Base-by-base conservation (phyloP, 202 grass and related monocot genomes). In the Panicum hallii region DNA sequence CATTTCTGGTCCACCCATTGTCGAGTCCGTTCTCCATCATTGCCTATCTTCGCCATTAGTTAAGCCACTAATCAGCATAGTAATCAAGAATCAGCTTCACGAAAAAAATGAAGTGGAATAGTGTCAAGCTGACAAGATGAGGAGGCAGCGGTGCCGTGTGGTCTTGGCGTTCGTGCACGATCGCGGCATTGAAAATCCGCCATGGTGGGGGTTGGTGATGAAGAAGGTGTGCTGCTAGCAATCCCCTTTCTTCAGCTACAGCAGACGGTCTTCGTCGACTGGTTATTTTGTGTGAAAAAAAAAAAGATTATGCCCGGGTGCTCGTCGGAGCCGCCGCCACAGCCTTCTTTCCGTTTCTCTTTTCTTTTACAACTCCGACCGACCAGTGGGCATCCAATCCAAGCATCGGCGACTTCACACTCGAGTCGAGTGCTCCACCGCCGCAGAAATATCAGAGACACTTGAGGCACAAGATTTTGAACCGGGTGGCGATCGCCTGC, bases 391-490 rank as follows among this genome's bases (percentile, higher is more conserved):
- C 54, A 61, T 48, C 23, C 48, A 52, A 11, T 56, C 58, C 11
- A 13, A 6, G 7, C 52, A n/a, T 44, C 46, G 19, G 36, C 53
- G 84, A 65, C 30, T 71, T 42, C 54, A 19, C 57, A 22, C 20
- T 46, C 2, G 1, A 9, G 17, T 9, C 2, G 3, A 13, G 17
- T 9, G 58, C 9, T 57, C 6, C 67, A 10, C 26, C 14, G n/a
- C 11, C 54, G 12, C 55, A 58, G 68, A 67, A 81, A 81, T 47
- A 87, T 49, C 61, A 19, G 30, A 28, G 82, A 85, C 82, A 63
- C 78, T 82, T 90, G 47, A 65, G 88, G 72, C 88, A 65, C 78
- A 90, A 32, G 83, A 34, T 86, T 86, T 66, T 72, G 66, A 23
- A 36, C 65, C 8, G 11, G 87, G 79, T 78, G 66, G 20, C 79